Evolutionary conservation across 257 asterid species (phyloP).

Genomic region (Agastache rugosa): DNA sequence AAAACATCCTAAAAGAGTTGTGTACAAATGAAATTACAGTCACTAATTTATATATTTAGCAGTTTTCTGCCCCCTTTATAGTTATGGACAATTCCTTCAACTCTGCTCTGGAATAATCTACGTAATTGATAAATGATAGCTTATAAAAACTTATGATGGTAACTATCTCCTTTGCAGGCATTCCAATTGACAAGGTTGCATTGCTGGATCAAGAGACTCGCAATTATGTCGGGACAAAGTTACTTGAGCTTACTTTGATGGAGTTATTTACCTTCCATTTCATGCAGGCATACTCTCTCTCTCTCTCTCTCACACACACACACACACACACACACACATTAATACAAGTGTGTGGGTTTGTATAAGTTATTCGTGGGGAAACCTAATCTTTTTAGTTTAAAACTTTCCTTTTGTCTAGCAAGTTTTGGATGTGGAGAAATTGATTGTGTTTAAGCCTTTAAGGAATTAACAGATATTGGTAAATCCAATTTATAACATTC

Average conservation of each 20-base stretch:
- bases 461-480: neutral
- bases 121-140: slow-evolving; percentile 7
- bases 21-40: neutral
- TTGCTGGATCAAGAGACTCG: slow-evolving; percentile 79
- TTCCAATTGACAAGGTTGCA: slow-evolving; percentile 91
- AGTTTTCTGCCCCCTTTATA: slow-evolving; percentile 14
- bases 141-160: slow-evolving; percentile 16
- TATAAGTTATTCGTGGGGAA: neutral
- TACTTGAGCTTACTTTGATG: slow-evolving; percentile 85
- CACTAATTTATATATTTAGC: neutral
- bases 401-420: neutral
- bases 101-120: slow-evolving; percentile 7
- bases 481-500: neutral
- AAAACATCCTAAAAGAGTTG: neutral
- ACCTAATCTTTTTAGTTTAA: neutral
- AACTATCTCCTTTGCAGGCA: slow-evolving; percentile 49
- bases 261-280: slow-evolving; percentile 83
- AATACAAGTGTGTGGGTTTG: neutral
- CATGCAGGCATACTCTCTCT: slow-evolving; percentile 81
- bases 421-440: neutral
- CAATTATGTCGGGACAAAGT: slow-evolving; percentile 77
- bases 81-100: neutral
- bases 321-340: too few species aligned
- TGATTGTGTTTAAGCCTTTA: too few species aligned
- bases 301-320: too few species aligned